A percentile compares a stretch with the other conserved stretches of the same genome.
Evolutionary conservation across 2,329 filamentous ascomycete species (phyloP).

Genomic region (Nothomitra cinnamomea): DNA sequence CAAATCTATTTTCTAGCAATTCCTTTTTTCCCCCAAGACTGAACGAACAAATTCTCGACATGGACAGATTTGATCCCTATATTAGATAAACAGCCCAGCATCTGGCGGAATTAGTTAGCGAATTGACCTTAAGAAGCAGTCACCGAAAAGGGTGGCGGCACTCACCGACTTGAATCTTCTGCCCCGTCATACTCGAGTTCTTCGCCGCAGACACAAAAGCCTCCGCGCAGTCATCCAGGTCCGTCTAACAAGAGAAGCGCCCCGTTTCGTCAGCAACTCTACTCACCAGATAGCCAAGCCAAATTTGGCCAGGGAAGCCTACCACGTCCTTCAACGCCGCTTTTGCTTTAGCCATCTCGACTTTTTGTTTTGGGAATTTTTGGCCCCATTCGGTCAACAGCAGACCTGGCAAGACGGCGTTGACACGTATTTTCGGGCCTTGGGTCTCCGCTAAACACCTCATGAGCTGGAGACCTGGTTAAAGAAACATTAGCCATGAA

Average conservation of each 20-base stretch:
- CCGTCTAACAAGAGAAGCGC: not conserved
- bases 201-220: not conserved
- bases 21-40: too few species aligned
- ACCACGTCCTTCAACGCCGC: constrained; percentile 43
- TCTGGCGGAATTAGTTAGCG: too few species aligned
- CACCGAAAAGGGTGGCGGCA: not conserved
- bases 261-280: not conserved
- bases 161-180: not conserved
- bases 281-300: not conserved
- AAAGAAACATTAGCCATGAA: not conserved
- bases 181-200: not conserved
- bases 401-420: constrained; percentile 46
- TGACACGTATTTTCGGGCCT: constrained; percentile 44
- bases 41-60: too few species aligned
- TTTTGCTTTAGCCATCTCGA: constrained; percentile 34
- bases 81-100: too few species aligned
- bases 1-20: too few species aligned
- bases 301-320: constrained; percentile 11
- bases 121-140: too few species aligned
- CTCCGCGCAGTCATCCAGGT: not conserved
- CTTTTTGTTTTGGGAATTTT: constrained; percentile 38
- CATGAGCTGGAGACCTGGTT: constrained; percentile 42
- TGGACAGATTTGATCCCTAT: too few species aligned
- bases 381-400: constrained; percentile 53
- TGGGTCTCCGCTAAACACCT: constrained; percentile 45